A percentile compares a stretch with the other conserved stretches of the same genome.
Conservation (phyloP, 2,329 filamentous ascomycete genomes). For the Claviceps purpurea region DNA sequence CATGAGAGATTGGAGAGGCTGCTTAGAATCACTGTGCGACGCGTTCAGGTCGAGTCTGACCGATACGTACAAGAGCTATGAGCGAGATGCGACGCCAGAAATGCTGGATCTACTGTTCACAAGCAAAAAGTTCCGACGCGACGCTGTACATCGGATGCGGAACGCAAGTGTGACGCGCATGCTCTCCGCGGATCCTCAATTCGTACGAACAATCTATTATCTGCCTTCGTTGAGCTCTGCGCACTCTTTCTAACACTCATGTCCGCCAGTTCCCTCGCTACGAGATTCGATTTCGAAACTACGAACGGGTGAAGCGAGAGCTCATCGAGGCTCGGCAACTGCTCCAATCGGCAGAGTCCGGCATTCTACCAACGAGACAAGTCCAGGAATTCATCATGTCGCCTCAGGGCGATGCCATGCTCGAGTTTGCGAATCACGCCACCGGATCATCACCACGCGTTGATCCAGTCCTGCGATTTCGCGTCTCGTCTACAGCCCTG, state of each 20-base stretch:
- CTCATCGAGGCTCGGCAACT: constrained; percentile 26
- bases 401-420: constrained; percentile 32
- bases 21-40: constrained; percentile 28
- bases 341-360: constrained; percentile 26
- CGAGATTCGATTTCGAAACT: constrained; percentile 34
- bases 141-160: constrained; percentile 31
- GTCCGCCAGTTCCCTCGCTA: constrained; percentile 27
- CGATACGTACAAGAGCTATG: constrained; percentile 32
- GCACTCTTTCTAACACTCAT: not conserved
- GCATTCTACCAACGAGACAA: constrained; percentile 23
- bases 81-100: constrained; percentile 27
- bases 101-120: constrained; percentile 30
- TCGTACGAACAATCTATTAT: constrained; percentile 22
- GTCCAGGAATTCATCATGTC: constrained; percentile 31
- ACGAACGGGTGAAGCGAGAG: constrained; percentile 30
- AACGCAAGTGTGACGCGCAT: constrained; percentile 29
- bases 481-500: constrained; percentile 37
- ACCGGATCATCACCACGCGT: constrained; percentile 15
- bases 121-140: constrained; percentile 27
- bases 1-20: constrained; percentile 31
- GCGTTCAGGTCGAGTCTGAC: constrained; percentile 27
- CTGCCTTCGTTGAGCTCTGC: not conserved
- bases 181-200: constrained; percentile 30
- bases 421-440: constrained; percentile 35
- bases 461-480: constrained; percentile 32